Conservation (phyloP, 2,329 filamentous ascomycete genomes). For the Fusarium robinianum region DNA sequence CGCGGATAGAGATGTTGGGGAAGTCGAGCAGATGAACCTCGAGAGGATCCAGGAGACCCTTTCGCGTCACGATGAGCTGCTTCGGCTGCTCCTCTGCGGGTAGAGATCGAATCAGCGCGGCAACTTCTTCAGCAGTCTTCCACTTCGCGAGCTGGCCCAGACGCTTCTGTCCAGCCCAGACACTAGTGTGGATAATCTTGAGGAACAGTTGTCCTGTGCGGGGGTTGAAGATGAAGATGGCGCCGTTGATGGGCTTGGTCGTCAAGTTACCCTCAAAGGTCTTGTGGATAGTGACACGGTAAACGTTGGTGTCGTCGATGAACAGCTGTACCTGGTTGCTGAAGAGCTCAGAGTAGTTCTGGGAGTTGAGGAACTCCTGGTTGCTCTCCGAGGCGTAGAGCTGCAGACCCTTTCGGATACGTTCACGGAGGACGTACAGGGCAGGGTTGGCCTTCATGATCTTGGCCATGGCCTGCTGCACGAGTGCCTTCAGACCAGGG, state of each 20-base stretch:
- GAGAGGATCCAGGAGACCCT: slow-evolving; percentile 93
- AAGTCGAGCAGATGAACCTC: slow-evolving; percentile 98
- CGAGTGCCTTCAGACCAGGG: slow-evolving; percentile 90
- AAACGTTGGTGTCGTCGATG: slow-evolving; percentile 99
- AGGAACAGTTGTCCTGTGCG: slow-evolving; percentile 95
- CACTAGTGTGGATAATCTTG: slow-evolving; percentile 99
- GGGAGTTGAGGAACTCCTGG: slow-evolving; percentile 98
- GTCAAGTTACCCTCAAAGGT: slow-evolving; percentile 99
- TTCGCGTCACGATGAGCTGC: slow-evolving; percentile 96
- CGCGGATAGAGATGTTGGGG: slow-evolving; percentile 97
- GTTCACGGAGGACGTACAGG: slow-evolving; percentile 92
- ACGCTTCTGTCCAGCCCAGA: slow-evolving; percentile 99
- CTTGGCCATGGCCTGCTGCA: slow-evolving; percentile 99
- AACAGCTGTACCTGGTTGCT: slow-evolving; percentile 99
- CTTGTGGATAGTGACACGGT: slow-evolving; percentile 99
- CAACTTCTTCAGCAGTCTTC: slow-evolving; percentile 99
- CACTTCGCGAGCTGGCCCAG: slow-evolving; percentile 97
- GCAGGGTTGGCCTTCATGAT: slow-evolving; percentile 99
- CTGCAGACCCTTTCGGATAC: slow-evolving; percentile 97
- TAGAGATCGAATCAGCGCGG: slow-evolving; percentile 90
- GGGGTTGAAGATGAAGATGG: slow-evolving; percentile 99
- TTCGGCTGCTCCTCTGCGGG: slow-evolving; percentile 98
- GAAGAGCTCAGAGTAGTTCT: slow-evolving; percentile 99
- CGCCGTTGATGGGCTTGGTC: slow-evolving; percentile 98
- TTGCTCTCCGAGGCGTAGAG: slow-evolving; percentile 98